phyloP scores from a whole-genome alignment of 371 early-diverging fungal genomes.

The Actinomortierella ambigua region DNA sequence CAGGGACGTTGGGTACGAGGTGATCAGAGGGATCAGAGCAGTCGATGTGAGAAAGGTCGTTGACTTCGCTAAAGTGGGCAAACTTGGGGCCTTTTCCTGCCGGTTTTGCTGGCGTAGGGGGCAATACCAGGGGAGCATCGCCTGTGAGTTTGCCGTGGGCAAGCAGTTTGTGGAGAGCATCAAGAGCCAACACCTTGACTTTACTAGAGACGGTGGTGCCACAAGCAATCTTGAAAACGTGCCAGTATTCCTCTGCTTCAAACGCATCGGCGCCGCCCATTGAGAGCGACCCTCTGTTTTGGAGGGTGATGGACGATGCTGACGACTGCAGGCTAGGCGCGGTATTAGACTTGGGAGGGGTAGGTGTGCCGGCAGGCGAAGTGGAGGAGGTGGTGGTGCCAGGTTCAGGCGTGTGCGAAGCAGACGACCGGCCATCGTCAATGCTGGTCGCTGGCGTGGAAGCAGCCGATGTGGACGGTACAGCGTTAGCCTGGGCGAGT shows the following conservation, averaged over 20 bases:
- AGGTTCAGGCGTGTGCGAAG: conserved; percentile 11
- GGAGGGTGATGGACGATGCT: neutral
- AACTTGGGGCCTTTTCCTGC: conserved; percentile 28
- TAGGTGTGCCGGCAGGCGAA: neutral
- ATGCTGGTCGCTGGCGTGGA: conserved; percentile 16
- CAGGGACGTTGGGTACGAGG: conserved; percentile 37
- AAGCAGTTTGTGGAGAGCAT: conserved; percentile 42
- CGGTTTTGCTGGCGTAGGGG: conserved; percentile 16
- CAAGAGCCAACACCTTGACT: conserved; percentile 42
- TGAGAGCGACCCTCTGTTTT: conserved; percentile 6
- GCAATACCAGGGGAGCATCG: conserved; percentile 27
- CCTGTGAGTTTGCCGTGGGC: conserved; percentile 43
- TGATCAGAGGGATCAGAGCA: conserved; percentile 43
- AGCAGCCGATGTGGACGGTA: conserved; percentile 28
- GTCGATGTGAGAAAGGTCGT: conserved; percentile 47
- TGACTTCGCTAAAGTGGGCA: conserved; percentile 42
- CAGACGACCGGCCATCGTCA: conserved; percentile 18
- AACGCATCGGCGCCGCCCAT: conserved; percentile 31
- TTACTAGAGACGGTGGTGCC: conserved; percentile 39
- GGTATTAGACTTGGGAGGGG: conserved; percentile 9
- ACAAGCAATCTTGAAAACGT: conserved; percentile 45
- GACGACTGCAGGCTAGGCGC: conserved; percentile 12
- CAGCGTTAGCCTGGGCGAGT: conserved; percentile 32
- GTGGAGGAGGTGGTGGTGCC: too few species aligned
- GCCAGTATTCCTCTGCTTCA: conserved; percentile 46